Base-by-base conservation (phyloP, 2,329 filamentous ascomycete species). In the Colletotrichum filicis region DNA sequence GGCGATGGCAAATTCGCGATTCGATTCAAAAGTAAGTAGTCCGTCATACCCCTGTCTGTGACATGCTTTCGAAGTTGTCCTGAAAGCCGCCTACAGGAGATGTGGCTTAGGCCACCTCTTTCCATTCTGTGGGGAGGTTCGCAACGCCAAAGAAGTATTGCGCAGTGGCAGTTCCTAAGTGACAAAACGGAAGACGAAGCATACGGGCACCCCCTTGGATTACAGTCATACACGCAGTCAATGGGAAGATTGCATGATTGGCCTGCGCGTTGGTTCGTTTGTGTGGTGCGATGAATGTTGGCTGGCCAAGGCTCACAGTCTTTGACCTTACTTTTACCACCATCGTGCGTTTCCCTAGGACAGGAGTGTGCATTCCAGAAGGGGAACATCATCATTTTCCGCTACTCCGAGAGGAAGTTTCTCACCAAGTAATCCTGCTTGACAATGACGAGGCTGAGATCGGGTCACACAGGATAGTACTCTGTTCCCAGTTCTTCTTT, bases 71-170 rank as follows among this genome's bases (percentile, higher is more conserved):
- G 62, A 66, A 19, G 68, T 49, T 60, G 49, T 37, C 32, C 57
- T 35, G 57, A 57, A n/a, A 26, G 22, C 19, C 3, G 8, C 46
- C 8, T 12, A 62, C 19, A 24, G 26, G 60, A 68, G 32, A 30
- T 73, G 66, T 70, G 66, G 70, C 60, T 70, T 65, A 55, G 55
- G 60, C 56, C 60, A 56, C 60, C 14, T 8, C 11, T 11, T 59
- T 60, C 55, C 55, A 57, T 61, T 56, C 12, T 35, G 24, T 60
- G 60, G 60, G 60, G 60, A 61, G 60, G 28, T 57, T 60, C 60
- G 49, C 28, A 24, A 56, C n/a, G 46, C 65, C 16, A 19, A 42
- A 16, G 37, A 42, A 42, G 37, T 30, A 49, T n/a, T 19, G 7
- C 42, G 5, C 42, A 46, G 16, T 19, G 16, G 19, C 8, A 22